A percentile compares a stretch with the other conserved stretches of the same genome.
These are phyloP conservation scores for Gyromitra esculenta DNA, from an alignment of 2,329 filamentous ascomycete species.

Conservation along the genomic window DNA sequence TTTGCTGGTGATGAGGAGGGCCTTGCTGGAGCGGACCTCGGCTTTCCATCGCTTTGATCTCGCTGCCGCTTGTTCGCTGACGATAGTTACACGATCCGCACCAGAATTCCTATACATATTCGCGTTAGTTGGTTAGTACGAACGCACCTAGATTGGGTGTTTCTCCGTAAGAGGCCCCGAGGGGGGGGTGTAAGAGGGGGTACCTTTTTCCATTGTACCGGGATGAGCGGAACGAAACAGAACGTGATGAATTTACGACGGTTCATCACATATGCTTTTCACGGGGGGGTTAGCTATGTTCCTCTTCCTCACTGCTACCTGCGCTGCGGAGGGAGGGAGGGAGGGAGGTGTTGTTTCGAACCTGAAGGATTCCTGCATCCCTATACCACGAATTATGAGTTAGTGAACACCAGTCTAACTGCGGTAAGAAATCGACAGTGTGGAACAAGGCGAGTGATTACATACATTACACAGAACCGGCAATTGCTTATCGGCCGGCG, in stretches of 20 bases:
- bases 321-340: too few relatives aligned
- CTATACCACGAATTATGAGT: not conserved
- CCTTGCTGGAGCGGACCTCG: constrained; percentile 2
- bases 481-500: constrained; percentile 63
- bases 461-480: constrained; percentile 64
- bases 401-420: not conserved
- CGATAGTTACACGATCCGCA: constrained; percentile 48
- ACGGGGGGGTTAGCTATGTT: not conserved
- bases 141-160: not conserved
- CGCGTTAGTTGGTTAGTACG: not conserved
- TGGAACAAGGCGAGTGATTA: not conserved
- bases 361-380: constrained; percentile 4
- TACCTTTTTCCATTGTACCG: constrained; percentile 47
- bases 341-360: not conserved
- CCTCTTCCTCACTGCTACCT: too few relatives aligned
- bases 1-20: not conserved
- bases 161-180: not conserved
- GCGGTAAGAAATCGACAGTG: too few relatives aligned
- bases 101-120: constrained; percentile 41
- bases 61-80: constrained; percentile 33
- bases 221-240: constrained; percentile 56
- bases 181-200: not conserved
- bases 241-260: constrained; percentile 57
- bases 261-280: constrained; percentile 54
- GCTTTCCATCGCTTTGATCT: not conserved